Evolutionary conservation across 192 early-diverging fungal species (phyloP).

Genomic region (Coemansia sp.): DNA sequence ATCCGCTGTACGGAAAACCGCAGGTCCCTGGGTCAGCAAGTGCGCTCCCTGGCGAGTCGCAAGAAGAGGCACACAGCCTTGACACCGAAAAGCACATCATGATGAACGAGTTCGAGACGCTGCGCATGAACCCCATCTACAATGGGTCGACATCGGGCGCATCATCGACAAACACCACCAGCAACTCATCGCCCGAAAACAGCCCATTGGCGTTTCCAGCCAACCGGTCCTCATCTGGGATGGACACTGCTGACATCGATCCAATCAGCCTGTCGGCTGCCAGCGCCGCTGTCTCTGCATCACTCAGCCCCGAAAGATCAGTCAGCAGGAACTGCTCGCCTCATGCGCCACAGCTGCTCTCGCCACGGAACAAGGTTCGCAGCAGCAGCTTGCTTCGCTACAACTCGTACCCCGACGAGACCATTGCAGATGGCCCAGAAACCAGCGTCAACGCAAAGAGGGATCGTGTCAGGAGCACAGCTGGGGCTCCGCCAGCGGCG

Average conservation of each 20-base stretch:
- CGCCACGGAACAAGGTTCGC: conserved; percentile 11
- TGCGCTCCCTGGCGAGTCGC: conserved; percentile 14
- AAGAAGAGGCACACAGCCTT: conserved; percentile 43
- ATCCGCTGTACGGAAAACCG: conserved; percentile 32
- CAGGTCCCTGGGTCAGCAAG: conserved; percentile 9
- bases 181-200: conserved; percentile 9
- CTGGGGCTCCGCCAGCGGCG: not conserved
- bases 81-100: conserved; percentile 33
- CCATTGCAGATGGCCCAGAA: not conserved
- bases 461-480: not conserved
- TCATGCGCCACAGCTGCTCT: conserved; percentile 6
- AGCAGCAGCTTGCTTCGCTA: conserved; percentile 36
- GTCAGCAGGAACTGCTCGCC: not conserved
- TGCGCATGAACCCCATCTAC: conserved; percentile 50
- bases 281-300: not conserved
- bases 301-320: not conserved
- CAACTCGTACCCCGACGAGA: conserved; percentile 27
- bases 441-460: not conserved
- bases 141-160: conserved; percentile 15
- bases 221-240: not conserved
- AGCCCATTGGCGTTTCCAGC: conserved; percentile 8
- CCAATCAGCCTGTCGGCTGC: not conserved
- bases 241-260: conserved; percentile 4
- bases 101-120: conserved; percentile 30
- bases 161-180: conserved; percentile 26